Conservation (phyloP, 116 monocot genomes). For the Papilionanthe hybrid region DNA sequence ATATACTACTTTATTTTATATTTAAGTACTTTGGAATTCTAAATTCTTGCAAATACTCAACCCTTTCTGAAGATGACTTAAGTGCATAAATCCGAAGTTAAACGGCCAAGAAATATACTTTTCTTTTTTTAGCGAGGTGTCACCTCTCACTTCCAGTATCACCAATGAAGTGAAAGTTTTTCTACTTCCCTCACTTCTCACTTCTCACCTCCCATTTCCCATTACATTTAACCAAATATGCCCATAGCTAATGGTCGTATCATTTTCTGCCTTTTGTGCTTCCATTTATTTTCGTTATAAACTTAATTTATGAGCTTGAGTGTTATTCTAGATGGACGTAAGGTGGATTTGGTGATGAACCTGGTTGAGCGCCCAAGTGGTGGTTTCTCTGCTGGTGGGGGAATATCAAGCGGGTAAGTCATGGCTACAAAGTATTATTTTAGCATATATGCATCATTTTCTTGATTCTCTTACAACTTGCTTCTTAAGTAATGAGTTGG, state of each 20-base stretch:
- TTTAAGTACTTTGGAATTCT: too few relatives aligned
- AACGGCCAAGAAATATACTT: too few relatives aligned
- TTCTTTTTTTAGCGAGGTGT: too few relatives aligned
- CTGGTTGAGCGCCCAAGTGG: slow-evolving; percentile 88
- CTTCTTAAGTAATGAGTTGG: slow-evolving; percentile 4
- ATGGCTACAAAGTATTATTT: background rate
- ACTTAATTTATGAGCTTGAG: background rate
- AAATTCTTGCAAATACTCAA: too few relatives aligned
- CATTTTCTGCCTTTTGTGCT: background rate
- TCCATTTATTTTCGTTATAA: background rate
- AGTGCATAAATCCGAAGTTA: too few relatives aligned
- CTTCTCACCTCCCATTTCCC: background rate
- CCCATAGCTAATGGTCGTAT: background rate
- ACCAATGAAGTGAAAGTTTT: background rate
- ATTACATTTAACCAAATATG: background rate
- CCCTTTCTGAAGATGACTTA: too few relatives aligned
- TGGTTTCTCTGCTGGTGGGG: slow-evolving; percentile 97
- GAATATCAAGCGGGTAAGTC: slow-evolving; percentile 94
- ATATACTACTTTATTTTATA: too few relatives aligned
- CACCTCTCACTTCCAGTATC: background rate
- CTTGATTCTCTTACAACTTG: background rate
- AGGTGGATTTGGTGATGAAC: slow-evolving; percentile 96
- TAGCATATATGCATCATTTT: background rate
- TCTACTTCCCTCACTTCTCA: background rate
- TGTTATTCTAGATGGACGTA: slow-evolving; percentile 58